Conservation (phyloP, 768 basidiomycete species). For the Tremella yokohamensis region DNA sequence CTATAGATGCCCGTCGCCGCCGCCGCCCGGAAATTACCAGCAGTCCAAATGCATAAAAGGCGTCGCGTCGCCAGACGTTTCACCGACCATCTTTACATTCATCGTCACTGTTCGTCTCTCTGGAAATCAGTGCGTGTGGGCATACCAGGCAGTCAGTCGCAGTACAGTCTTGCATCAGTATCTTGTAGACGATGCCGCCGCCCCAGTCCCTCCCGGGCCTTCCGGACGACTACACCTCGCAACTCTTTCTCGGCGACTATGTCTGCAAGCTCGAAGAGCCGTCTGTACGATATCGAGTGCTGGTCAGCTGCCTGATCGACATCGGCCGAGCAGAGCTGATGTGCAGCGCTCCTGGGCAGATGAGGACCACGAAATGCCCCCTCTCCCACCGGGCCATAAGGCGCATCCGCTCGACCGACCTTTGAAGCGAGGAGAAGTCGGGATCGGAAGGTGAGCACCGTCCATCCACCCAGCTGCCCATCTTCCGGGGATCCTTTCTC, state of each 20-base stretch:
- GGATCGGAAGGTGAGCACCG: conserved; percentile 61
- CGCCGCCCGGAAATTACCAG: too few relatives aligned
- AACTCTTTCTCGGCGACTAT: conserved; percentile 70
- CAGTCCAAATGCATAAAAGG: too few relatives aligned
- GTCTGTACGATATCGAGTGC: conserved; percentile 60
- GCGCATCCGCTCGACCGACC: conserved; percentile 68
- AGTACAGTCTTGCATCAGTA: too few relatives aligned
- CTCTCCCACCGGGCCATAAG: conserved; percentile 16
- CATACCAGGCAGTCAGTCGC: too few relatives aligned
- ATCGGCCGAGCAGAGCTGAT: conserved; percentile 1
- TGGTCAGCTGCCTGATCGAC: conserved; percentile 55
- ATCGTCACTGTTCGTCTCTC: too few relatives aligned
- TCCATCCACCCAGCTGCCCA: background rate
- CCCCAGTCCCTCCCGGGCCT: conserved; percentile 29
- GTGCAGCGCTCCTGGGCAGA: conserved; percentile 82
- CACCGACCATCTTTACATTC: too few relatives aligned
- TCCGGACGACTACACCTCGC: conserved; percentile 32
- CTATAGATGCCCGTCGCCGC: too few relatives aligned
- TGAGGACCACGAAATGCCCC: conserved; percentile 63
- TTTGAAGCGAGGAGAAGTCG: conserved; percentile 73
- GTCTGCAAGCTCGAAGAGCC: conserved; percentile 55
- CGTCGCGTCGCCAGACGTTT: too few relatives aligned
- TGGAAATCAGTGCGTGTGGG: too few relatives aligned
- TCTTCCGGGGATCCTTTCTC: background rate
- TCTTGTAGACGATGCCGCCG: conserved; percentile 14